Evolutionary conservation across 2,329 filamentous ascomycete genomes (phyloP), one percentile per base, ranked within the genome.

Genomic region (Trichoderma gracile): DNA sequence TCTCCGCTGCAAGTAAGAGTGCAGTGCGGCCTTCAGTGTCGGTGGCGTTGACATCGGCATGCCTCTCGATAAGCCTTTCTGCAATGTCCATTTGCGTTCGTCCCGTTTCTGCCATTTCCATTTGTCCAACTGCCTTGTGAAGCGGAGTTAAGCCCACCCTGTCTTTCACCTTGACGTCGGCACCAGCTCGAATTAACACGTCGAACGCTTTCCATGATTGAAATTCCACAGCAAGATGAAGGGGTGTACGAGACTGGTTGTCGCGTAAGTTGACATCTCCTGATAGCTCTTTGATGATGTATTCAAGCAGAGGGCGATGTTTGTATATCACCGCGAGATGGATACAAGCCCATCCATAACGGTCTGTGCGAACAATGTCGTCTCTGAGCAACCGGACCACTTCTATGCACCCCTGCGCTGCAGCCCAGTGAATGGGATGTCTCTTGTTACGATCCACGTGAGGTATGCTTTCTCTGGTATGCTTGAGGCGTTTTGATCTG

Each of bases 341-440:
- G 1, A 60, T n/a, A 21, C 54, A 17, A 4, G 43, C 43, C 62
- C 54, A 59, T 2, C 62, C 62, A 5, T 42, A 47, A 3, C 30
- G 23, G 33, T 64, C 62, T 3, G 3, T 30, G 1, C 30, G 23
- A 5, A 14, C 6, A 15, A 64, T 50, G 3, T 55, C 62, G 8
- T 45, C 47, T 7, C 52, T 46, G 3, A 64, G 5, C 1, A 42
- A 0, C 7, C 9, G 7, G 23, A 60, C 27, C n/a, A 45, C 17
- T 1, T 25, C 15, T 3, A 23, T 8, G 10, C 59, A 19, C 17
- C 62, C 62, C 3, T 30, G 17, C 5, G 42, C 27, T 23, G 54
- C 54, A 23, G 62, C 62, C 62, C 62, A 64, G 54, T 64, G 62
- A 25, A 64, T 50, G 3, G 62, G 53, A 10, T 46, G 19, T 3